phyloP scores from a whole-genome alignment of 805 yeast species.

The Sugiyamaella boreocaroliniensis region DNA sequence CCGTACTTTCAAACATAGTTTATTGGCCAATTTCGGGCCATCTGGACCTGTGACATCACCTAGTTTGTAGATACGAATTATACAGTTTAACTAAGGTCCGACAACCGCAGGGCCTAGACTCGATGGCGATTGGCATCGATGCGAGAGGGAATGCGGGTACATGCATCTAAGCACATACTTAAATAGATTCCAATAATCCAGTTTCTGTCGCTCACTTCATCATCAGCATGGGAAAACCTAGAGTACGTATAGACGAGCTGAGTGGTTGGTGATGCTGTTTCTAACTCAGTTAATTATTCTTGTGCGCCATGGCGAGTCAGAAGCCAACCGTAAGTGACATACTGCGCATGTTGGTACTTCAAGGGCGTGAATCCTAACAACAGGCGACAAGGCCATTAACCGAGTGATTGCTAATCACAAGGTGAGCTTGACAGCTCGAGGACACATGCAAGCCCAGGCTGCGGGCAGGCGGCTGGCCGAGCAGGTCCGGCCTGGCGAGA shows the following conservation, averaged over 20 bases:
- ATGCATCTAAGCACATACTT: background rate
- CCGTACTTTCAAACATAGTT: no score
- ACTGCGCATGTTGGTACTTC: no score
- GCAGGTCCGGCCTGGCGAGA: constrained; percentile 43
- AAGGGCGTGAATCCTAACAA: background rate
- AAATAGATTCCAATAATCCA: background rate
- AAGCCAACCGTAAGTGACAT: constrained; percentile 60
- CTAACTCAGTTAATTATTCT: constrained; percentile 56
- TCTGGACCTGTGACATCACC: no score
- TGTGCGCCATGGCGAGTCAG: constrained; percentile 89
- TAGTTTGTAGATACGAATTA: no score
- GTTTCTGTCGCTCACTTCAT: background rate
- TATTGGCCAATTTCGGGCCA: no score
- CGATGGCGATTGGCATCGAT: background rate
- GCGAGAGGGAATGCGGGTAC: background rate
- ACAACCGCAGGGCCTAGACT: background rate
- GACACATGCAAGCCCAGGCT: constrained; percentile 42
- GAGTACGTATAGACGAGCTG: constrained; percentile 29
- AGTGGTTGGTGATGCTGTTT: background rate
- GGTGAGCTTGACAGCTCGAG: constrained; percentile 64
- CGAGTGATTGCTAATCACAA: constrained; percentile 72
- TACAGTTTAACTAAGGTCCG: no score
- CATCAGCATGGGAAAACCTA: constrained; percentile 36
- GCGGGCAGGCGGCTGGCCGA: constrained; percentile 32
- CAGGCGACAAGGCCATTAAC: constrained; percentile 70